Base-by-base conservation (phyloP, 331 rosid genomes). In the Acacia pycnantha region DNA sequence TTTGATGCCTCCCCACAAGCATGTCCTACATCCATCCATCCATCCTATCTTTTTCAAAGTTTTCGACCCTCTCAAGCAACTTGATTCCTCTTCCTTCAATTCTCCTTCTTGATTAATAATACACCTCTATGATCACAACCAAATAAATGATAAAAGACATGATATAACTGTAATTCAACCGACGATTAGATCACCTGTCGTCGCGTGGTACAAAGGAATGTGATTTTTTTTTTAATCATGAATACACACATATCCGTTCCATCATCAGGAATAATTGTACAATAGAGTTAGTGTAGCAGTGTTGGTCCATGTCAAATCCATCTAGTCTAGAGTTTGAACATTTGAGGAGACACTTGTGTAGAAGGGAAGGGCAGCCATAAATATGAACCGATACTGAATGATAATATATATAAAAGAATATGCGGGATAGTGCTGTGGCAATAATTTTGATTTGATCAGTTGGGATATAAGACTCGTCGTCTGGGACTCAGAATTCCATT, bases 11-110 rank as follows among this genome's bases (percentile, higher is more conserved):
- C 74, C 82, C 83, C 74, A 0, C 74, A 74, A 22, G 3, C 35
- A 85, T 92, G 89, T 58, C 98, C 98, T 93, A 93, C 97, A 73
- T 24, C 8, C 27, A 70, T 48, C 21, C 16, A 48, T 50, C 56
- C 56, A 50, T 50, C 88, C 46, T 10, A 43, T 82, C 88, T 83
- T 87, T 85, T 85, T 85, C 86, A 48, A 84, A 79, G 24, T 19
- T 53, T 79, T 81, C 84, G 31, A 73, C 83, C 87, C 85, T 91
- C 66, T 22, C 66, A 59, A 59, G 33, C 66, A 59, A 59, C 31
- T 59, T 59, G 33, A 22, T 59, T 3, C 15, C 11, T 56, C 27
- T n/a, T 54, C 29, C 15, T 22, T 4, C 53, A 12, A 4, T 76
- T 86, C 87, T 46, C 22, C 59, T 15, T 26, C 59, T 47, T 71